Conservation (phyloP, 495 filamentous ascomycete species). For the Umbilicaria muhlenbergii region DNA sequence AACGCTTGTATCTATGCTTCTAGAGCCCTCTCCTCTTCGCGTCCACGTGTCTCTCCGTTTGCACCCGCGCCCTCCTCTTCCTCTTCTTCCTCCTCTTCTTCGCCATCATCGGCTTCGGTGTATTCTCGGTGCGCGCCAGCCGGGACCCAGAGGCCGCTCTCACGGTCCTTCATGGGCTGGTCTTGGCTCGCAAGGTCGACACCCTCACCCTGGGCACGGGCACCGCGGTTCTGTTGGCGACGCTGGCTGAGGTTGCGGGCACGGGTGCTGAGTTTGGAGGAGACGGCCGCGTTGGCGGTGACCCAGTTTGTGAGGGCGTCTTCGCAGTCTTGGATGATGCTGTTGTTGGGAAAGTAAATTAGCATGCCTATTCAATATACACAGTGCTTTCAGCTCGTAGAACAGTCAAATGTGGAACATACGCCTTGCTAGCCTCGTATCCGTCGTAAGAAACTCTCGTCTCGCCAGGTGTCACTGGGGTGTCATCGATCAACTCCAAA, state of each 20-base stretch:
- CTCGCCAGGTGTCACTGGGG: conserved; percentile 91
- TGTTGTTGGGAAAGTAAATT: conserved; percentile 2
- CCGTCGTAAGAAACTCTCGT: conserved; percentile 93
- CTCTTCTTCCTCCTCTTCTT: conserved; percentile 37
- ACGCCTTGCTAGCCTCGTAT: conserved; percentile 92
- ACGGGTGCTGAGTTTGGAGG: conserved; percentile 68
- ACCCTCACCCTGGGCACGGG: conserved; percentile 37
- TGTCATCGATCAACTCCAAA: conserved; percentile 87
- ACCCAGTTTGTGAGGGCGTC: conserved; percentile 97
- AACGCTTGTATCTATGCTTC: conserved; percentile 5
- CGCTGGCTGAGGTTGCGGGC: conserved; percentile 76
- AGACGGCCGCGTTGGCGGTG: conserved; percentile 70
- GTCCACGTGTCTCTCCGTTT: conserved; percentile 38
- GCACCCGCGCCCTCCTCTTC: conserved; percentile 40
- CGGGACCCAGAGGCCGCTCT: conserved; percentile 67
- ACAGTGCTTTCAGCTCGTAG: neutral
- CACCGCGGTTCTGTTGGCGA: conserved; percentile 44
- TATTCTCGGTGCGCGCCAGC: conserved; percentile 60
- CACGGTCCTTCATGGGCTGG: conserved; percentile 63
- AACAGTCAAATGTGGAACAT: conserved; percentile 8
- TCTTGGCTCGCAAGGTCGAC: conserved; percentile 79
- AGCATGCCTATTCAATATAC: neutral
- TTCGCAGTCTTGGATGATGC: conserved; percentile 98
- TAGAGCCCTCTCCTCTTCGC: conserved; percentile 38
- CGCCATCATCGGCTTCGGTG: conserved; percentile 45